Evolutionary conservation across 805 yeast species (phyloP).

Genomic region (Sugiyamaella smithiae): DNA sequence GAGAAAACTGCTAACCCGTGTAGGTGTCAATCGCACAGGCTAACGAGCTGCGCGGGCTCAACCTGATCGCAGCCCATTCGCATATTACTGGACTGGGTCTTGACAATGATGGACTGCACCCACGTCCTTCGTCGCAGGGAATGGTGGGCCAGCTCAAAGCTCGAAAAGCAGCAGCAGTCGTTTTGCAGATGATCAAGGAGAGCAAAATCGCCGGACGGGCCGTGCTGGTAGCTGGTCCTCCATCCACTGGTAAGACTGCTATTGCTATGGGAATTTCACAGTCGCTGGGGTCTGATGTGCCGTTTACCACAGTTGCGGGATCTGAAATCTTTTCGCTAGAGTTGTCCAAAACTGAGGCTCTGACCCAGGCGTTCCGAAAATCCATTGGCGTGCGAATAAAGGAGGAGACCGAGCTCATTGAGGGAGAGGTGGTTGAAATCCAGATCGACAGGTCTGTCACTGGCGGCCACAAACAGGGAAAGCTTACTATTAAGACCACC

Average conservation of each 20-base stretch:
- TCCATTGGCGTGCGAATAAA: conserved; percentile 93
- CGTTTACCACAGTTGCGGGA: conserved; percentile 93
- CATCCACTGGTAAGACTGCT: conserved; percentile 98
- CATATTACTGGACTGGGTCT: conserved; percentile 97
- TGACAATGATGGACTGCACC: conserved; percentile 77
- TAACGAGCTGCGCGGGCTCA: conserved; percentile 57
- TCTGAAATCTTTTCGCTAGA: conserved; percentile 91
- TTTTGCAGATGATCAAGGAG: conserved; percentile 87
- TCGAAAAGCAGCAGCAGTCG: conserved; percentile 92
- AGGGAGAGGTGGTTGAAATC: conserved; percentile 98
- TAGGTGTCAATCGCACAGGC: conserved; percentile 38
- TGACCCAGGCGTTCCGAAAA: conserved; percentile 94
- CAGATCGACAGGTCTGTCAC: conserved; percentile 90
- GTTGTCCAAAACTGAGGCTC: conserved; percentile 90
- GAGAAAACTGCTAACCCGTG: no score
- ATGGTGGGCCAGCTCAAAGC: conserved; percentile 98
- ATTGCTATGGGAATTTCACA: conserved; percentile 81
- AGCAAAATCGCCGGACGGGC: conserved; percentile 98
- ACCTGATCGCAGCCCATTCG: conserved; percentile 94
- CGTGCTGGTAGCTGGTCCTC: conserved; percentile 94
- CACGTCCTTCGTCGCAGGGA: conserved; percentile 80
- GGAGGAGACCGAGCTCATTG: conserved; percentile 95
- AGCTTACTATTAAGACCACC: conserved; percentile 93
- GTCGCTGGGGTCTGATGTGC: conserved; percentile 65
- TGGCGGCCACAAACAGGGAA: conserved; percentile 98